Percentiles rank a stretch among this genome's conserved stretches.
Evolutionary conservation across 2,329 filamentous ascomycete genomes (phyloP).

Genomic region (Camillea tinctor): DNA sequence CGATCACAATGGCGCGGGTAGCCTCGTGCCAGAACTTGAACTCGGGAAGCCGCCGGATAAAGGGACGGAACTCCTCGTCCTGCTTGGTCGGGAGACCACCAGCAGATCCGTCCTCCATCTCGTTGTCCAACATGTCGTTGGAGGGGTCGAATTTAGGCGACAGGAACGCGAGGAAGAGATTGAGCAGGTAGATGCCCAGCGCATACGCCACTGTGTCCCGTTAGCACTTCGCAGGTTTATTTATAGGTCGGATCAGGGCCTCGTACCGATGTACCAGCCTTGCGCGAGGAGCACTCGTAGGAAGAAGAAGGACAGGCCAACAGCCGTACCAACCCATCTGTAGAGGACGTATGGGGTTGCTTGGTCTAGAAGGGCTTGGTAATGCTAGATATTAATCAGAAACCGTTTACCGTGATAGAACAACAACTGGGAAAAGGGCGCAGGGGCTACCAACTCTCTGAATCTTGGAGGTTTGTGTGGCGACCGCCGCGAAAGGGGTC

Average conservation of each 20-base stretch:
- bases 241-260: not conserved
- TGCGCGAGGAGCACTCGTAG: slow-evolving; percentile 86
- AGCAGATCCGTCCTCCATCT: slow-evolving; percentile 88
- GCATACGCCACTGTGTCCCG: slow-evolving; percentile 81
- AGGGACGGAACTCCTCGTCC: slow-evolving; percentile 96
- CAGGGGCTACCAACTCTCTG: slow-evolving; percentile 57
- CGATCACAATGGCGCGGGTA: slow-evolving; percentile 80
- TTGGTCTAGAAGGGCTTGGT: slow-evolving; percentile 91
- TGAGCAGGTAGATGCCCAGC: slow-evolving; percentile 96
- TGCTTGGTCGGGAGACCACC: slow-evolving; percentile 87
- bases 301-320: slow-evolving; percentile 77
- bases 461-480: slow-evolving; percentile 75
- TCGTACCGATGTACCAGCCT: slow-evolving; percentile 95
- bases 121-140: slow-evolving; percentile 84
- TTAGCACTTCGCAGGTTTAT: slow-evolving; percentile 11
- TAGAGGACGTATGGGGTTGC: slow-evolving; percentile 87
- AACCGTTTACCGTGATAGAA: not conserved
- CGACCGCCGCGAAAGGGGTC: slow-evolving; percentile 89
- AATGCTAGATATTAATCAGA: slow-evolving; percentile 59
- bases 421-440: not conserved
- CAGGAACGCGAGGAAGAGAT: slow-evolving; percentile 97
- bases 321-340: slow-evolving; percentile 83
- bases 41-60: slow-evolving; percentile 92
- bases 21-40: slow-evolving; percentile 99
- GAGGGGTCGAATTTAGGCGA: slow-evolving; percentile 98